phyloP scores from a whole-genome alignment of 192 early-diverging fungal species.

The Gamsiella multidivaricata region DNA sequence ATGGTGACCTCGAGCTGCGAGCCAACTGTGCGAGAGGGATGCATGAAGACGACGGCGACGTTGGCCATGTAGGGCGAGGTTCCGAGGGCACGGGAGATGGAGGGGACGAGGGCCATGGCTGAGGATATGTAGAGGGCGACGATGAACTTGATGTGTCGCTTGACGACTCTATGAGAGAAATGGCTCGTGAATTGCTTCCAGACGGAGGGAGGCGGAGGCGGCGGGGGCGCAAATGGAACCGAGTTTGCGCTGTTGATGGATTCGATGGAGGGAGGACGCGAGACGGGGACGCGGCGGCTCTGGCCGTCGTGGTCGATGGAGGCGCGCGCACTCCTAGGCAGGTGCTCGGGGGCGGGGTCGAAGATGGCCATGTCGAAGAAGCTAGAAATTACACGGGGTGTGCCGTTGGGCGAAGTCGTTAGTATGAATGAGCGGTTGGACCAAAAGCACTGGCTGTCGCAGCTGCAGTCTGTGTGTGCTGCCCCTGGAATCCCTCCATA shows the following conservation, averaged over 20 bases:
- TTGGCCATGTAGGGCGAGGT: constrained; percentile 39
- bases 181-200: constrained; percentile 50
- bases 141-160: constrained; percentile 57
- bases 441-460: background rate
- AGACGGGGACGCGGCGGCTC: constrained; percentile 17
- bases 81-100: constrained; percentile 25
- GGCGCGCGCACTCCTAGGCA: constrained; percentile 23
- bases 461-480: too few relatives aligned
- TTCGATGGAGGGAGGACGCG: constrained; percentile 43
- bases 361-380: constrained; percentile 53
- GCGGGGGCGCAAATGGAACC: constrained; percentile 43
- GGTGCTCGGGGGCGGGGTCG: constrained; percentile 31
- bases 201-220: constrained; percentile 37
- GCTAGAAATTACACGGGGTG: constrained; percentile 13
- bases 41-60: constrained; percentile 58
- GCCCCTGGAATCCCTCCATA: too few relatives aligned
- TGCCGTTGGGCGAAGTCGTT: background rate
- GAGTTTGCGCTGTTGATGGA: constrained; percentile 47
- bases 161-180: constrained; percentile 54
- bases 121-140: constrained; percentile 50
- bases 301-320: constrained; percentile 38
- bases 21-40: constrained; percentile 60
- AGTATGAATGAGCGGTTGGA: background rate
- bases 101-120: constrained; percentile 48
- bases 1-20: constrained; percentile 62